These are phyloP conservation scores for Fusarium proliferatum DNA, from an alignment of 2,329 filamentous ascomycete genomes.

Conservation along the genomic window DNA sequence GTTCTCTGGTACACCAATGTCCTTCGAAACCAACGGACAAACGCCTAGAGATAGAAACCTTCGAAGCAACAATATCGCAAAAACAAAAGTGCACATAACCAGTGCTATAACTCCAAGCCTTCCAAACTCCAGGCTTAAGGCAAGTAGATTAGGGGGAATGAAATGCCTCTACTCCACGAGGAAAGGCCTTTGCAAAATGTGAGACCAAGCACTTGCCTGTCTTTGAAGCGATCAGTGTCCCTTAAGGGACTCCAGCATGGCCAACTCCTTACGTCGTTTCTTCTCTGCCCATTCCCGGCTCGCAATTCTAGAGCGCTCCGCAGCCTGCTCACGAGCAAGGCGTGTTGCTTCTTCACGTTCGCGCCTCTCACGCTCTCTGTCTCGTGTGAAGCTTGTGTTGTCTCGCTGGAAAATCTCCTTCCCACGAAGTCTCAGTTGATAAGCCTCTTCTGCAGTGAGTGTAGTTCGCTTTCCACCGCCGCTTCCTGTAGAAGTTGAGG, in stretches of 20 bases:
- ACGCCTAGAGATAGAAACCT: constrained; percentile 16
- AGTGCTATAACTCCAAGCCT: constrained; percentile 30
- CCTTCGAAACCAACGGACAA: constrained; percentile 11
- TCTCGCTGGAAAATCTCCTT: constrained; percentile 66
- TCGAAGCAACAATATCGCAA: constrained; percentile 30
- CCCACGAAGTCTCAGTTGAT: constrained; percentile 63
- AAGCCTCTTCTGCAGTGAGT: constrained; percentile 62
- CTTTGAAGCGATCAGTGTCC: background rate
- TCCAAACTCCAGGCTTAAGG: constrained; percentile 38
- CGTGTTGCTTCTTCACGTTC: constrained; percentile 66
- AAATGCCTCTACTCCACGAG: background rate
- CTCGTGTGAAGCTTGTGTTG: constrained; percentile 55
- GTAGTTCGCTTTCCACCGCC: constrained; percentile 58
- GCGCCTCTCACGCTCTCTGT: constrained; percentile 63
- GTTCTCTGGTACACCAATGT: constrained; percentile 3
- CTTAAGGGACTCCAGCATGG: constrained; percentile 29
- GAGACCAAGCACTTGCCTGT: background rate
- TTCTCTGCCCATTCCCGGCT: constrained; percentile 73
- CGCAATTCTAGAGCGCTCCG: constrained; percentile 68
- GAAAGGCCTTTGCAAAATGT: background rate
- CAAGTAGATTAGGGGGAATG: background rate
- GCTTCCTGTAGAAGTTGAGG: constrained; percentile 60
- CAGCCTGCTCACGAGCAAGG: constrained; percentile 67
- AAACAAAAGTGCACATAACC: constrained; percentile 30
- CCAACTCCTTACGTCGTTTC: constrained; percentile 57